Evolutionary conservation across 768 basidiomycete species (phyloP), one percentile per base, ranked within the genome.

Genomic region (Ramaria sp.): DNA sequence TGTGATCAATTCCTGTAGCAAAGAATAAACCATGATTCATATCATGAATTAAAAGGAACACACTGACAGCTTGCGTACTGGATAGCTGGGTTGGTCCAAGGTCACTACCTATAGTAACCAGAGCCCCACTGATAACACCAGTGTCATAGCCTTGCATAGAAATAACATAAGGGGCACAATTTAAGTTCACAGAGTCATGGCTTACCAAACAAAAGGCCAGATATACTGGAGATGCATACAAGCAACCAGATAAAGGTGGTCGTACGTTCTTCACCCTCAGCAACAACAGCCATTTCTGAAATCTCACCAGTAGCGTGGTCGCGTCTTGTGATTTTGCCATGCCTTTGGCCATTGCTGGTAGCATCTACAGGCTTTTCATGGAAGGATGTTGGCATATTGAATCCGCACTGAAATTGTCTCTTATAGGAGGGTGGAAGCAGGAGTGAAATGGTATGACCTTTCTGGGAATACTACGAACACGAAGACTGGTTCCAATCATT

Each of bases 161-260:
- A 47, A 48, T 36, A 30, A 44, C 34, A 52, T 20, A 51, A 32
- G 20, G 13, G 20, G 43, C 34, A n/a, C 50, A 30, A 44, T 45
- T 15, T 24, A 34, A 58, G 18, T 34, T 34, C 13, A 8, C 13
- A 34, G 8, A 34, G 3, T 48, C 12, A 9, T 20, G 18, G 22
- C 81, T 27, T 52, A 85, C 85, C 86, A 57, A 89, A 89, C 6
- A 88, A 72, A 22, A 87, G 65, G 16, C 85, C 86, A 12, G 83
- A 85, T 52, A 89, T 83, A 48, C 83, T 81, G n/a, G 82, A 81
- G 56, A 82, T 81, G 50, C 75, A 65, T 13, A 88, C 86, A 39
- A 90, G 73, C n/a, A 81, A 69, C 84, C 85, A 87, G 1, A 89
- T 78, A 58, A 88, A 88, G 74, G 76, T 78, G 0, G 83, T 84